Percentiles rank a stretch among this genome's conserved stretches.
Evolutionary conservation across 2,329 filamentous ascomycete genomes (phyloP).

Genomic region (Daldinia sp.): DNA sequence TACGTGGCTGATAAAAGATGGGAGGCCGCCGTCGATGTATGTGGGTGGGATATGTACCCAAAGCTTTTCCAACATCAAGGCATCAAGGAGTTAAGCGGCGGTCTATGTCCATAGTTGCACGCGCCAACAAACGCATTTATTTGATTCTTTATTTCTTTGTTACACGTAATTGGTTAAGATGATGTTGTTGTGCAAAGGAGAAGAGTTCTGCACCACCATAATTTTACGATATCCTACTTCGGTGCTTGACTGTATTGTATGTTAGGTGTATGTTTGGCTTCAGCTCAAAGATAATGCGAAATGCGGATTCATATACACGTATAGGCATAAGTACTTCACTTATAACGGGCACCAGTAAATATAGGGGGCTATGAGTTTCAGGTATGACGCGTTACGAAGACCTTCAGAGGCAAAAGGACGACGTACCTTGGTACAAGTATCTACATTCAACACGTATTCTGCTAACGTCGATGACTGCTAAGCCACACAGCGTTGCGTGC

Average conservation of each 20-base stretch:
- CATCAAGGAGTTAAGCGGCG: conserved; percentile 3
- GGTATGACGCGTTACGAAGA: conserved; percentile 36
- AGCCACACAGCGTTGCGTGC: conserved; percentile 40
- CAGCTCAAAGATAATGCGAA: neutral
- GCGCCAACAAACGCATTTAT: neutral
- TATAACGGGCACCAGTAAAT: conserved; percentile 4
- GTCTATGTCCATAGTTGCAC: neutral
- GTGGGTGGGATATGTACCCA: conserved; percentile 1
- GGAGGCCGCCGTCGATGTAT: conserved; percentile 33
- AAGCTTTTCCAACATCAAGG: conserved; percentile 8
- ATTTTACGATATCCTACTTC: neutral
- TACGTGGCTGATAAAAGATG: conserved; percentile 38
- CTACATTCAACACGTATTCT: neutral
- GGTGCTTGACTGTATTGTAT: neutral
- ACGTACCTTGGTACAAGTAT: conserved; percentile 3
- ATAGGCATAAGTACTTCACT: neutral
- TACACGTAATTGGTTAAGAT: conserved; percentile 8
- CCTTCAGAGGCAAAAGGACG: neutral
- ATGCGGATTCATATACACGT: neutral
- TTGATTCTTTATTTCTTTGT: conserved; percentile 5
- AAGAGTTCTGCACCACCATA: conserved; percentile 5
- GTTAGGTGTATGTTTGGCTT: neutral
- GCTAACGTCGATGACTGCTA: conserved; percentile 15
- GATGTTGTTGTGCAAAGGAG: conserved; percentile 22
- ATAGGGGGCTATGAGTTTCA: conserved; percentile 30